phyloP scores from a whole-genome alignment of 495 filamentous ascomycete genomes.

The Letharia columbiana region DNA sequence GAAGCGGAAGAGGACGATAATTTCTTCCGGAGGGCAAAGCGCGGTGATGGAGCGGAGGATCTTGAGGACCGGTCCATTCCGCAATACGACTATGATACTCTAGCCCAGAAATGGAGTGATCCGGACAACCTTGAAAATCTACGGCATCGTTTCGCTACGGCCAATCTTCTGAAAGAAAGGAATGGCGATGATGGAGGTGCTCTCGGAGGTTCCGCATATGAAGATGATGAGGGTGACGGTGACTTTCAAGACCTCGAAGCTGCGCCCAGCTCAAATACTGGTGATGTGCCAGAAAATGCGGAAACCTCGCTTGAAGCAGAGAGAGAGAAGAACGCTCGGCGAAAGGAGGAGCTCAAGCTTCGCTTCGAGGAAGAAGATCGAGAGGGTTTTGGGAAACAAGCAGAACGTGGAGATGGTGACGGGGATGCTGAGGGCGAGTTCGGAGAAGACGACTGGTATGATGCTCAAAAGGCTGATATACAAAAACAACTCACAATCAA shows the following conservation, averaged over 20 bases:
- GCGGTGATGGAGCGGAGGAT: slow-evolving; percentile 50
- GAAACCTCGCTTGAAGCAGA: slow-evolving; percentile 62
- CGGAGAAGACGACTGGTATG: slow-evolving; percentile 98
- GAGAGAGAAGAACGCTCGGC: slow-evolving; percentile 78
- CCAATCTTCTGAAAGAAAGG: slow-evolving; percentile 43
- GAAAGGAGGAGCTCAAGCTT: slow-evolving; percentile 88
- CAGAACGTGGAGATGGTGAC: slow-evolving; percentile 52
- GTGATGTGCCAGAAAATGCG: slow-evolving; percentile 32
- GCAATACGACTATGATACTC: slow-evolving; percentile 64
- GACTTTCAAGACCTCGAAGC: slow-evolving; percentile 86
- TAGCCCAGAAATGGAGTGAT: slow-evolving; percentile 79
- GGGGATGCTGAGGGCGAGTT: slow-evolving; percentile 60
- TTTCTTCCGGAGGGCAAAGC: slow-evolving; percentile 73
- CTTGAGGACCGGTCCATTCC: slow-evolving; percentile 71
- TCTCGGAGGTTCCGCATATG: slow-evolving; percentile 40
- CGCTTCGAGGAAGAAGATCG: slow-evolving; percentile 96
- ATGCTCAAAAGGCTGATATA: slow-evolving; percentile 85
- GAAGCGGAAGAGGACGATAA: slow-evolving; percentile 63
- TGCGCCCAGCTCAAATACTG: slow-evolving; percentile 43
- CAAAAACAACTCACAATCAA: slow-evolving; percentile 95
- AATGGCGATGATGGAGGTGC: slow-evolving; percentile 38
- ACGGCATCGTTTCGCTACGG: slow-evolving; percentile 62
- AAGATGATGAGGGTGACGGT: slow-evolving; percentile 72
- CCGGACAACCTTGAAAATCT: slow-evolving; percentile 68
- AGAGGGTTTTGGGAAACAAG: slow-evolving; percentile 80